phyloP scores from a whole-genome alignment of 305 asterid species.

The Fraxinus platypoda region DNA sequence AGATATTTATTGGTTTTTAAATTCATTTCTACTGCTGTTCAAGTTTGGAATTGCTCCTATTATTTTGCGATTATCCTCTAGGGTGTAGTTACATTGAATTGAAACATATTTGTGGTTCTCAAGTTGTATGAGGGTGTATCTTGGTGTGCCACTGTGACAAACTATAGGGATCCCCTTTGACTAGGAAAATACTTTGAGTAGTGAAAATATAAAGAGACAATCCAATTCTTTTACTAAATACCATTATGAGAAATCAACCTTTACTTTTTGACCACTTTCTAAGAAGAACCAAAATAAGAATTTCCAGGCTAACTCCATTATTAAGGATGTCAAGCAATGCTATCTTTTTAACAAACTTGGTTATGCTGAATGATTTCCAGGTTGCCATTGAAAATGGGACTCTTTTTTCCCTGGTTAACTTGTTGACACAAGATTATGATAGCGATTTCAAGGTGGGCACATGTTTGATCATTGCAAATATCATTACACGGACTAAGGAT shows the following conservation, averaged over 20 bases:
- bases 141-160: neutral
- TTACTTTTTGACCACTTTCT: neutral
- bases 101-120: neutral
- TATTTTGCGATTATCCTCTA: neutral
- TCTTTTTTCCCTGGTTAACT: conserved; percentile 42
- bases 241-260: neutral
- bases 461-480: conserved; percentile 48
- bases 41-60: neutral
- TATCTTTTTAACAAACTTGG: neutral
- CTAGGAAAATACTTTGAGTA: neutral
- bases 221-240: neutral
- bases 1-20: neutral
- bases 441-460: conserved; percentile 46
- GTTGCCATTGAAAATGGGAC: conserved; percentile 39
- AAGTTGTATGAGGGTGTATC: neutral
- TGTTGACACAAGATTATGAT: conserved; percentile 45
- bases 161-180: neutral
- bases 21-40: neutral
- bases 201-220: neutral
- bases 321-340: neutral
- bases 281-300: neutral
- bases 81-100: neutral
- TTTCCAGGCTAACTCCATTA: neutral
- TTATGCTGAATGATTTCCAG: conserved; percentile 28
- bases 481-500: conserved; percentile 45